phyloP scores from a whole-genome alignment of 169 alveolate genomes.

The Eimeria necatrix region DNA sequence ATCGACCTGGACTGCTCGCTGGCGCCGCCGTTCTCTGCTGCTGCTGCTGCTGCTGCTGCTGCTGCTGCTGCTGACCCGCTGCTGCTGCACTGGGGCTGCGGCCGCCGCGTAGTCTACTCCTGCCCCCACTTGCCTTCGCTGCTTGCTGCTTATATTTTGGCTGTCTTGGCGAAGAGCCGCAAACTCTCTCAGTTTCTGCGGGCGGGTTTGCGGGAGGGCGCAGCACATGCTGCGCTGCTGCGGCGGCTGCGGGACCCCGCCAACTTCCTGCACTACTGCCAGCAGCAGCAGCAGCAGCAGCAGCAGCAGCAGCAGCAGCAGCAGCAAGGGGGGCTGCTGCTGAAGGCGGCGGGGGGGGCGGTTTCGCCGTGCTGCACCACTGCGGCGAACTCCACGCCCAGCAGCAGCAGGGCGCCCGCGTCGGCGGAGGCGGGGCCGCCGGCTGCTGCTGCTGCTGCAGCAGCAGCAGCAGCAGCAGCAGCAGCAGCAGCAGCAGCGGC shows the following conservation, averaged over 20 bases:
- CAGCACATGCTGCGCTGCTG: constrained; percentile 42
- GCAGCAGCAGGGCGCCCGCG: constrained; percentile 55
- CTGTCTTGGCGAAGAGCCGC: constrained; percentile 69
- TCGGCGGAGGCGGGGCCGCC: no score
- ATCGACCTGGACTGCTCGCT: constrained; percentile 76
- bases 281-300: constrained; percentile 9
- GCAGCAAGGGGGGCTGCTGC: no score
- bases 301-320: constrained; percentile 44
- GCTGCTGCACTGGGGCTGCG: constrained; percentile 75
- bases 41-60: no score
- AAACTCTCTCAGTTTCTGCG: constrained; percentile 22
- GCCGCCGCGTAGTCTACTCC: constrained; percentile 67
- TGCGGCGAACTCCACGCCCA: neutral
- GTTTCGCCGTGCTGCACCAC: neutral
- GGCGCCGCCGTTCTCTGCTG: constrained; percentile 62
- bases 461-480: neutral
- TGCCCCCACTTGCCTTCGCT: constrained; percentile 76
- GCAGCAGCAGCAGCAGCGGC: constrained; percentile 15
- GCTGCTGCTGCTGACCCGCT: neutral
- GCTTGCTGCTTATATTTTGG: constrained; percentile 67
- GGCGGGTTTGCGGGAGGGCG: constrained; percentile 50
- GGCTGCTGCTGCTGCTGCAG: no score
- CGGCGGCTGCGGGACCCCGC: neutral
- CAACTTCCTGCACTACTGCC: constrained; percentile 63
- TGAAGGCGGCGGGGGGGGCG: no score